Evolutionary conservation across 2,329 filamentous ascomycete species (phyloP), one percentile per base, ranked within the genome.

Genomic region (Colletotrichum nymphaeae): DNA sequence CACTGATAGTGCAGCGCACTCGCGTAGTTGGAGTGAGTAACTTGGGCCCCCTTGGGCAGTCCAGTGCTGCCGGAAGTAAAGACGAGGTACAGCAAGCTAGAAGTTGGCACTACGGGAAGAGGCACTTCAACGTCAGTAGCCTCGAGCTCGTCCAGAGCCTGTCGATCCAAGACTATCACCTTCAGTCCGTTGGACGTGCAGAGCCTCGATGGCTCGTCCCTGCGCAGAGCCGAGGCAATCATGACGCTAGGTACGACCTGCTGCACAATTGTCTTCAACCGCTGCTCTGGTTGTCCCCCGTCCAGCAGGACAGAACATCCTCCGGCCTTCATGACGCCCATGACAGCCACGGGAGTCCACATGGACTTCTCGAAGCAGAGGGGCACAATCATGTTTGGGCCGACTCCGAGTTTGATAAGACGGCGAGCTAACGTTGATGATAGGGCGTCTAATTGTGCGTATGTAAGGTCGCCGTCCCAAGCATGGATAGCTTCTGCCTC

Each of bases 1-100:
- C 65, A 4, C 14, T 32, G 37, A 0, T 30, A 12, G 22, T 30
- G 26, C n/a, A 49, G 35, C 49, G 77, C 78, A 66, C 74, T 78
- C 26, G 77, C 77, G 69, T 79, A 80, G 52, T 78, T 77, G 7
- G 63, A 62, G 69, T 82, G 80, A 5, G 79, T 77, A 53, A 82
- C 77, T n/a, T 87, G 82, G 12, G 88, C 85, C n/a, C 88, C 88
- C 77, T 90, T 90, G 0, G 88, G 88, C 22, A 80, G 81, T 5
- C 88, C 88, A 0, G 88, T 90, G 37, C 85, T 89, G 24, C 88
- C 88, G 3, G 88, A 89, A 5, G 88, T 90, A 77, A 89, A 90
- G 74, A 89, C 86, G 73, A 88, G 84, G 56, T 79, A 81, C 67
- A 79, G 76, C n/a, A 77, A 32, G 19, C 75, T 65, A n/a, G 57